Conservation (phyloP, 2,329 filamentous ascomycete species). For the Ophiostoma montium region DNA sequence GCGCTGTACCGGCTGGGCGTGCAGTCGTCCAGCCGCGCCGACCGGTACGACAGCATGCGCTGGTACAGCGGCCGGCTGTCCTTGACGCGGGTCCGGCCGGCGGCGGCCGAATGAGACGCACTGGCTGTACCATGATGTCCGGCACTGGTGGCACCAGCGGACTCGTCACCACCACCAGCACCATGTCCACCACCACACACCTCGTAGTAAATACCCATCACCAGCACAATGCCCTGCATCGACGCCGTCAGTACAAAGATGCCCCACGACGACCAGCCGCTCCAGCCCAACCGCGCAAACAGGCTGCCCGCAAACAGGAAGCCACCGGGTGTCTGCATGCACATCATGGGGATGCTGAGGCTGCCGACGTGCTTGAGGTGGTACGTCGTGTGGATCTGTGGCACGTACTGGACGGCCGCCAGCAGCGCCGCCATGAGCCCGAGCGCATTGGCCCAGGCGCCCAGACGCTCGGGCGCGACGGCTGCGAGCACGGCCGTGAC, state of each 20-base stretch:
- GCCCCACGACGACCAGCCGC: conserved; percentile 92
- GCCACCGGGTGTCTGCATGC: conserved; percentile 88
- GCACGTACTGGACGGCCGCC: conserved; percentile 81
- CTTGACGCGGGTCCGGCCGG: conserved; percentile 19
- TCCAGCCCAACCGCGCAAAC: conserved; percentile 60
- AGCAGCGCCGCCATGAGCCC: conserved; percentile 67
- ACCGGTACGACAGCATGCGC: conserved; percentile 27
- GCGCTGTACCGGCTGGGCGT: conserved; percentile 36
- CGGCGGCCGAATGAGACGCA: too few species aligned
- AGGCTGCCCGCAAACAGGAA: conserved; percentile 81
- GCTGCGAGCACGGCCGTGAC: conserved; percentile 55
- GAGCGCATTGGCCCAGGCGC: conserved; percentile 71
- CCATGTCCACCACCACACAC: background rate
- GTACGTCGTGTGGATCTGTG: conserved; percentile 89
- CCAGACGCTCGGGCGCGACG: conserved; percentile 47
- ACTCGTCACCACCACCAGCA: background rate
- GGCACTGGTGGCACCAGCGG: too few species aligned
- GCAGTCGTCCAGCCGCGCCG: conserved; percentile 34
- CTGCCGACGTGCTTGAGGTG: conserved; percentile 74
- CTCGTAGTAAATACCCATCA: conserved; percentile 70
- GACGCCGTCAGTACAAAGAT: conserved; percentile 76
- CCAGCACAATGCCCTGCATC: conserved; percentile 69
- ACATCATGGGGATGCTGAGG: conserved; percentile 94
- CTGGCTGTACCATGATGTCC: too few species aligned
- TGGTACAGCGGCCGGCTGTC: conserved; percentile 18